Base-by-base conservation (phyloP, 2,329 filamentous ascomycete genomes). In the Trichoderma breve region DNA sequence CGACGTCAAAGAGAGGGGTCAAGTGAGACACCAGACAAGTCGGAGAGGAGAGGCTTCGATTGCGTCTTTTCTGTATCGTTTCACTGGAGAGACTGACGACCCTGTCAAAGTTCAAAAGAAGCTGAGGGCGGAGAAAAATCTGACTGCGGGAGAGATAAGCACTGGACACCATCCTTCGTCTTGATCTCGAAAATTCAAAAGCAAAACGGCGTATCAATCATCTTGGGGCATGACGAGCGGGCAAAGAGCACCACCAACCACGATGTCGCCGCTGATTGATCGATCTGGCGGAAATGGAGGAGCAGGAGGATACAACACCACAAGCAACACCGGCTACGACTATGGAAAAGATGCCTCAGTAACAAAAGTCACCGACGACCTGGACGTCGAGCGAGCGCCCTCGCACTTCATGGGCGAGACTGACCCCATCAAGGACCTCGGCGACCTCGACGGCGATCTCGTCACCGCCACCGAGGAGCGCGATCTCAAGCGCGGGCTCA, bases 401-500 rank as follows among this genome's bases (percentile, higher is more conserved):
- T 55, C 53, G 9, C 24, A 30, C 26, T 21, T 65, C 26, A 12
- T 58, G 39, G 51, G 30, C 9, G 66, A 69, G 24, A 18, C 9
- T 4, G 66, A 72, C 43, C 47, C 60, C 30, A 4, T 47, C 30
- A 71, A 71, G 32, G 47, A 24, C 8, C 60, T 64, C 9, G 58
- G 58, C 24, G 73, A 74, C 32, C 69, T 71, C 73, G 80, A 82
- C 58, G 82, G 82, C 73, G 84, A 87, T 73, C 79, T 88, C 63
- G 81, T 85, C 69, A 85, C 84, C 0, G 77, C 79, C 53, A 79
- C 81, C 75, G 89, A 91, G 78, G 81, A 84, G 69, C 83, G 83
- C 70, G 81, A 83, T 73, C 82, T 88, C 69, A 82, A 82, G 76
- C 84, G 84, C 72, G 83, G 83, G 24, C 75, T 77, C 24, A 51